Evolutionary conservation across 2,329 filamentous ascomycete genomes (phyloP), one percentile per base, ranked within the genome.

Genomic region (Alternaria panax): DNA sequence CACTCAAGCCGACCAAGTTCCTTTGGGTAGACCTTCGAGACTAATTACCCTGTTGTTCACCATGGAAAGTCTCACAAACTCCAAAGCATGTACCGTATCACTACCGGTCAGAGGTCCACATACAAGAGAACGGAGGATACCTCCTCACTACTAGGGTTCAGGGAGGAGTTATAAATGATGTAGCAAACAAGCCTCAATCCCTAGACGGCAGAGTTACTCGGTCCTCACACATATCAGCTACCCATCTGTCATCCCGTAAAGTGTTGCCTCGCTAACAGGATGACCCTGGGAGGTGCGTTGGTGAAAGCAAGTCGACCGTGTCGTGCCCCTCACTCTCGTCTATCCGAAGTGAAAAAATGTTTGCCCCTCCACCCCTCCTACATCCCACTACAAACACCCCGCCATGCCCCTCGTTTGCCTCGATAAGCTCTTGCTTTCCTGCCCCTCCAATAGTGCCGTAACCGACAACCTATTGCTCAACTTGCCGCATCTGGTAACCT

Each of bases 391-490:
- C 25, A 25, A 42, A 46, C 45, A 48, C 45, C 45, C 45, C 45
- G 45, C 45, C 28, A 48, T 48, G 45, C 45, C 45, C 45, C 45
- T 48, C 45, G 30, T 48, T 46, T 48, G 45, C 45, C 32, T 34
- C 28, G 16, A 32, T 48, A 22, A 40, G 18, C 45, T 20, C 32
- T 18, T 48, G 28, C 1, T 30, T 20, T 24, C 34, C 45, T 48
- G 45, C 45, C 45, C 45, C 45, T 48, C 45, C 45, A 48, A 34
- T 34, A 48, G 45, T 48, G 45, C 45, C 30, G 45, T 48, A 48
- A 48, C 34, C 45, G 45, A 48, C 45, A 48, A n/a, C 45, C 12
- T 24, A 11, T 36, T 48, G 45, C 45, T 48, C 45, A 48, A 48
- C 28, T 25, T 48, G 7, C 45, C 45, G 28, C 2, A 48, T 48